phyloP scores from a whole-genome alignment of 1,284 basidiomycete genomes.

The Stygiomarasmius scandens region DNA sequence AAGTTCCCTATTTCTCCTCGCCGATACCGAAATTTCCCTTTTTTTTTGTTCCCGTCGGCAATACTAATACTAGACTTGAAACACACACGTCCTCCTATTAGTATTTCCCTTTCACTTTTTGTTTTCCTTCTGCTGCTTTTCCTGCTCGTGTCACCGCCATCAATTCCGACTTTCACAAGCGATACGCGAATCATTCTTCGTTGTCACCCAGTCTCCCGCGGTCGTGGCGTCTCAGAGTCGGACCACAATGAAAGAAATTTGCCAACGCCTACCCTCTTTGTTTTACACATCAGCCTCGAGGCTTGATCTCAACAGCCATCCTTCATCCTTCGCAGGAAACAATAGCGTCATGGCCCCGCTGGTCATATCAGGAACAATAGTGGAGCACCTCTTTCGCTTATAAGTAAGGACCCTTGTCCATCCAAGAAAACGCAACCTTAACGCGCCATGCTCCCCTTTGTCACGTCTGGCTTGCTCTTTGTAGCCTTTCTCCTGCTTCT shows the following conservation, averaged over 20 bases:
- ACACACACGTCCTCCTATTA: not conserved
- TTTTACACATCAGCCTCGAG: not conserved
- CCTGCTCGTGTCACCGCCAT: not conserved
- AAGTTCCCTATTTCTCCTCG: too few species aligned
- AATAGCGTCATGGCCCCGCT: constrained; percentile 26
- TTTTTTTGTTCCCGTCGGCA: not conserved
- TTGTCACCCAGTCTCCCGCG: constrained; percentile 1
- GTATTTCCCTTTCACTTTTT: not conserved
- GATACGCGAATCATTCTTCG: not conserved
- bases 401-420: not conserved
- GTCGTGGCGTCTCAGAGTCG: not conserved
- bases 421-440: not conserved
- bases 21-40: too few species aligned
- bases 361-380: not conserved
- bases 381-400: not conserved
- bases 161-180: not conserved
- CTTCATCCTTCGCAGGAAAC: not conserved
- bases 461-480: constrained; percentile 45
- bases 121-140: not conserved
- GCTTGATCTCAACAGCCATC: too few species aligned
- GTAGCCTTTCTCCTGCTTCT: constrained; percentile 57
- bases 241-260: not conserved
- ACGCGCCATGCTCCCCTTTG: not conserved
- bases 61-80: not conserved
- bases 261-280: not conserved